phyloP scores from a whole-genome alignment of 2,329 filamentous ascomycete species.

The Trichoderma pleuroti region DNA sequence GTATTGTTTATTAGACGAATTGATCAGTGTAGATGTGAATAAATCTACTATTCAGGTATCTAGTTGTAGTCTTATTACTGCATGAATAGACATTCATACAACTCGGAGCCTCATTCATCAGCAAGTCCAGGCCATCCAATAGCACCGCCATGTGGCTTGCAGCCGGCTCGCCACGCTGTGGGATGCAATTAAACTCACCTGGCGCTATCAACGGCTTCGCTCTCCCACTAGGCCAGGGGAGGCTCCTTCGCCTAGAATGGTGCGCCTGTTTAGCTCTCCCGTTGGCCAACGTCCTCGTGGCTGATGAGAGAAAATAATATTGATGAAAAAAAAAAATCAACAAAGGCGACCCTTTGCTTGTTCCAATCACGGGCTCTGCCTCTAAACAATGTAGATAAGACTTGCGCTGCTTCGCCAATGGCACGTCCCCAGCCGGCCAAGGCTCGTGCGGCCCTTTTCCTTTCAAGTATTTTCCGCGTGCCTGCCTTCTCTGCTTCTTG shows the following conservation, averaged over 20 bases:
- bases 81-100: too few relatives aligned
- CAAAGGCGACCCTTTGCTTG: background rate
- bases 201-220: conserved; percentile 11
- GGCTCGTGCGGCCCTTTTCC: conserved; percentile 3
- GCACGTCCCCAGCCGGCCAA: background rate
- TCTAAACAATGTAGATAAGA: background rate
- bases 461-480: background rate
- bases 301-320: background rate
- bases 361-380: background rate
- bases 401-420: background rate
- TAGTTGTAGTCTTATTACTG: background rate
- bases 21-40: background rate
- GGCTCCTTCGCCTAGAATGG: conserved; percentile 5
- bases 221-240: conserved; percentile 10
- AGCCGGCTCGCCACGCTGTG: conserved; percentile 4
- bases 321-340: background rate
- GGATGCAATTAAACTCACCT: conserved; percentile 19
- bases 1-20: too few relatives aligned
- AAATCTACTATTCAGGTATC: background rate
- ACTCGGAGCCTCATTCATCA: background rate
- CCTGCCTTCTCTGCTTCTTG: background rate
- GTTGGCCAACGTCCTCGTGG: background rate
- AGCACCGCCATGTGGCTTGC: conserved; percentile 5
- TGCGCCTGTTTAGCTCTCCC: background rate
- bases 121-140: background rate